These are phyloP conservation scores for Suillus subalutaceus DNA, from an alignment of 768 basidiomycete genomes.

Conservation along the genomic window DNA sequence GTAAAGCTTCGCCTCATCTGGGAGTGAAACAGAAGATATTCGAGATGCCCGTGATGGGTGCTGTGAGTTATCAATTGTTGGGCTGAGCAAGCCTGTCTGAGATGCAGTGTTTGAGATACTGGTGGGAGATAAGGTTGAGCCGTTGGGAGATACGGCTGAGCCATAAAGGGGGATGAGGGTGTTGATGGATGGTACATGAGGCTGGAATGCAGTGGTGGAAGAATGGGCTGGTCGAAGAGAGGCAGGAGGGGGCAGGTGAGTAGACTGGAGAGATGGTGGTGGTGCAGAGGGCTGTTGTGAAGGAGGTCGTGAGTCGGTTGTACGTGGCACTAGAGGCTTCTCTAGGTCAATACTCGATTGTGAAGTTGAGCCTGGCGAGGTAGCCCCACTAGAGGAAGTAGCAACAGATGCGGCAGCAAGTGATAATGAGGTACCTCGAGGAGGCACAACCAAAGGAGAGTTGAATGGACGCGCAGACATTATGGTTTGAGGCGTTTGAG, in stretches of 20 bases:
- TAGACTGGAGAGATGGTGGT: slow-evolving; percentile 13
- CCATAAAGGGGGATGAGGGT: slow-evolving; percentile 19
- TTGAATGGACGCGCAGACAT: slow-evolving; percentile 1
- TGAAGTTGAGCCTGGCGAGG: slow-evolving; percentile 33
- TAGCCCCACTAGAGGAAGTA: slow-evolving; percentile 1
- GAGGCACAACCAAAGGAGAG: slow-evolving; percentile 23
- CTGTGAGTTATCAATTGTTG: slow-evolving; percentile 35
- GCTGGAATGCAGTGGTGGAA: slow-evolving; percentile 32
- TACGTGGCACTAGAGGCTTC: background rate
- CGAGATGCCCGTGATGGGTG: slow-evolving; percentile 63
- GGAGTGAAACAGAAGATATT: slow-evolving; percentile 62
- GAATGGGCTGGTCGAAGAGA: slow-evolving; percentile 10
- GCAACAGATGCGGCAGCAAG: slow-evolving; percentile 15
- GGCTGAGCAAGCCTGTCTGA: slow-evolving; percentile 21
- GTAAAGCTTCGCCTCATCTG: slow-evolving; percentile 77
- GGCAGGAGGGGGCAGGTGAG: background rate
- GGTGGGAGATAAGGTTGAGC: slow-evolving; percentile 18
- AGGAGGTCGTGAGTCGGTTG: slow-evolving; percentile 6
- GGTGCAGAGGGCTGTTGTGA: slow-evolving; percentile 11
- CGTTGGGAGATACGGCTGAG: background rate
- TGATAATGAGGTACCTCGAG: slow-evolving; percentile 24
- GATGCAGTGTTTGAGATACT: slow-evolving; percentile 21
- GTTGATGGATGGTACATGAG: slow-evolving; percentile 36
- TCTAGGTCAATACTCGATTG: slow-evolving; percentile 11
- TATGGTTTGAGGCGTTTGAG: slow-evolving; percentile 11